These are phyloP conservation scores for Termitomyces sp. DNA, from an alignment of 768 basidiomycete genomes.

Conservation along the genomic window DNA sequence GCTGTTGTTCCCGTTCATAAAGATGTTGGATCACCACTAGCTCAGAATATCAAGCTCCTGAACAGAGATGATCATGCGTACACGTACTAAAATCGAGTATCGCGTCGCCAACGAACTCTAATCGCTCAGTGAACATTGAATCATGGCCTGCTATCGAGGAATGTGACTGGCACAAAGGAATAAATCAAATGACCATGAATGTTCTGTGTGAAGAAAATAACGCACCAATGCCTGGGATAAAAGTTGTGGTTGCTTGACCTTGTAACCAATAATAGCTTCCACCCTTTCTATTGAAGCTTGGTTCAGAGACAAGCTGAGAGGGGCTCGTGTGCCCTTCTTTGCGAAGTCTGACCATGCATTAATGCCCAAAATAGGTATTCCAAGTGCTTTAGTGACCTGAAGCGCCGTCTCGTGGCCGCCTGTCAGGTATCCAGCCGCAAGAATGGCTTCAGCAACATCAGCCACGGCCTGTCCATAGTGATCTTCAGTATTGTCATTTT, in stretches of 20 bases:
- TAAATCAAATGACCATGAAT: neutral
- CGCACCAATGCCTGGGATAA: conserved; percentile 70
- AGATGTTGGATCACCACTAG: conserved; percentile 73
- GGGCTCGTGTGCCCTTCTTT: conserved; percentile 36
- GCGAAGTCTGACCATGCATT: conserved; percentile 72
- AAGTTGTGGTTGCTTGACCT: conserved; percentile 56
- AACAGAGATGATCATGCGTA: conserved; percentile 1
- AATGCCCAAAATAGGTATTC: conserved; percentile 57
- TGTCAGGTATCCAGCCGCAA: conserved; percentile 75
- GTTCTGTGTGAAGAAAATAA: conserved; percentile 4
- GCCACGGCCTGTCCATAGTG: conserved; percentile 56
- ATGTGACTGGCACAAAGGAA: conserved; percentile 50
- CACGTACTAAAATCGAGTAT: conserved; percentile 76
- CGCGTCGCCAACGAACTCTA: conserved; percentile 86
- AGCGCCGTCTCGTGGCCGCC: conserved; percentile 67
- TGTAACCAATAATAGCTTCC: conserved; percentile 58
- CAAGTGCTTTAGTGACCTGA: conserved; percentile 55
- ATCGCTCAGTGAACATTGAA: conserved; percentile 59
- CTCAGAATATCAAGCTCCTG: conserved; percentile 5
- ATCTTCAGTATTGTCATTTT: neutral
- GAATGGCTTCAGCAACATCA: conserved; percentile 80
- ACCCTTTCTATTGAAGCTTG: conserved; percentile 48
- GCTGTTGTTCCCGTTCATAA: conserved; percentile 52
- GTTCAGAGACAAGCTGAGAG: conserved; percentile 37
- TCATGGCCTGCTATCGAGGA: conserved; percentile 52